These are phyloP conservation scores for Vigna trinervia DNA, from an alignment of 306 rosid genomes.

Conservation along the genomic window DNA sequence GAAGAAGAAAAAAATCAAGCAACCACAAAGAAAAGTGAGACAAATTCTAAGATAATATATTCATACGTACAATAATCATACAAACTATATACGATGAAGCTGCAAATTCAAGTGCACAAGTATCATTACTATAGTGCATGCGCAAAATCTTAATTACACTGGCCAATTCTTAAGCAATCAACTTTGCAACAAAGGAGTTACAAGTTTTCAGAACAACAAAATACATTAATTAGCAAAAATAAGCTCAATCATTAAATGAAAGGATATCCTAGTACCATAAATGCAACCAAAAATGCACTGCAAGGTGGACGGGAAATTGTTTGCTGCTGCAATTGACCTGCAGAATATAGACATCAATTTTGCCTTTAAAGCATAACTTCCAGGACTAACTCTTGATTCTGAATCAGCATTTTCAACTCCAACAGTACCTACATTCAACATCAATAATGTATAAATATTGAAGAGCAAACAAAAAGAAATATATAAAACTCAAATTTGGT, in stretches of 20 bases:
- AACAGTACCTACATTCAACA: constrained; percentile 65
- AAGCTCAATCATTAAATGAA: constrained; percentile 25
- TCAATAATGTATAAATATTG: constrained; percentile 40
- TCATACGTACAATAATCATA: background rate
- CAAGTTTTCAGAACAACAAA: constrained; percentile 18
- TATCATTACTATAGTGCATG: background rate
- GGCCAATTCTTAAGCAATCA: constrained; percentile 30
- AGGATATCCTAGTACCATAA: constrained; percentile 65
- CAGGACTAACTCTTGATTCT: constrained; percentile 82
- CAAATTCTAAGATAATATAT: background rate
- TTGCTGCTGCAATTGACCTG: constrained; percentile 91
- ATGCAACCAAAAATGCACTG: constrained; percentile 97
- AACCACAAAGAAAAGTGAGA: constrained; percentile 7
- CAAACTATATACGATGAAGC: constrained; percentile 1
- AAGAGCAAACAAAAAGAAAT: constrained; percentile 27
- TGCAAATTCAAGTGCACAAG: constrained; percentile 1
- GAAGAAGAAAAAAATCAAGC: background rate
- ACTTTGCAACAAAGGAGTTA: constrained; percentile 33
- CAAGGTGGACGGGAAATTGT: constrained; percentile 91
- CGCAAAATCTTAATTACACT: constrained; percentile 16
- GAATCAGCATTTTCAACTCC: constrained; percentile 65
- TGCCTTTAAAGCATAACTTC: constrained; percentile 72
- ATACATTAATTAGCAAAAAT: constrained; percentile 40
- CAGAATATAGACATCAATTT: constrained; percentile 92
- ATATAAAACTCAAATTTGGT: background rate